Conservation (phyloP, 73 alveolate genomes). For the Paramecium sonneborni region DNA sequence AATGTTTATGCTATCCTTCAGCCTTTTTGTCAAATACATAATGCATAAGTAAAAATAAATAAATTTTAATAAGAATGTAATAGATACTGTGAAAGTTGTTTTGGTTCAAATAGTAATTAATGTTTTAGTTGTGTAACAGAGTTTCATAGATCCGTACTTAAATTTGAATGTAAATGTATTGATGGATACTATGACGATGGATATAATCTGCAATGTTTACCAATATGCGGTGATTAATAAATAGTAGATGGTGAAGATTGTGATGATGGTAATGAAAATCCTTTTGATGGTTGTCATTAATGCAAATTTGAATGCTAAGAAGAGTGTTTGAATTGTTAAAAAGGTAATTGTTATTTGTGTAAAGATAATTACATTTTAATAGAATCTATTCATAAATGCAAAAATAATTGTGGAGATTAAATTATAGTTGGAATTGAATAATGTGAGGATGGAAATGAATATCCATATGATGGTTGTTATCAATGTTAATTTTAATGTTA, state of each 20-base stretch:
- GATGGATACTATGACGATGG: neutral
- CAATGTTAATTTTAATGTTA: neutral
- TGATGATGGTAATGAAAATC: conserved; percentile 5
- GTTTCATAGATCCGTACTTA: neutral
- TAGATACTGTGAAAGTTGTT: neutral
- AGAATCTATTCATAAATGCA: neutral
- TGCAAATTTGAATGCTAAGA: neutral
- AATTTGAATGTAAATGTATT: neutral
- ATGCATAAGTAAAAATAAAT: neutral
- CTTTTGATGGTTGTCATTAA: conserved; percentile 12
- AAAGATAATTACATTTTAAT: neutral
- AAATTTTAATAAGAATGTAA: neutral
- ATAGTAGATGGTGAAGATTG: conserved; percentile 6
- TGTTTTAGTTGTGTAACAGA: neutral
- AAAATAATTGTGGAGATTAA: neutral
- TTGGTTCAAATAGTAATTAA: neutral
- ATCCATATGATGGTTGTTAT: conserved; percentile 11
- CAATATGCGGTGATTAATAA: neutral
- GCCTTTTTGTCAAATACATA: neutral
- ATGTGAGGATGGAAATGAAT: conserved; percentile 7
- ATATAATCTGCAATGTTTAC: neutral
- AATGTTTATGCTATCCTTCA: neutral
- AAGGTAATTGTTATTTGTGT: neutral
- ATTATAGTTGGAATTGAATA: neutral
- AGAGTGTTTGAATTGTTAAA: neutral